phyloP scores from a whole-genome alignment of 2,329 filamentous ascomycete genomes.

The Colletotrichum orbiculare region DNA sequence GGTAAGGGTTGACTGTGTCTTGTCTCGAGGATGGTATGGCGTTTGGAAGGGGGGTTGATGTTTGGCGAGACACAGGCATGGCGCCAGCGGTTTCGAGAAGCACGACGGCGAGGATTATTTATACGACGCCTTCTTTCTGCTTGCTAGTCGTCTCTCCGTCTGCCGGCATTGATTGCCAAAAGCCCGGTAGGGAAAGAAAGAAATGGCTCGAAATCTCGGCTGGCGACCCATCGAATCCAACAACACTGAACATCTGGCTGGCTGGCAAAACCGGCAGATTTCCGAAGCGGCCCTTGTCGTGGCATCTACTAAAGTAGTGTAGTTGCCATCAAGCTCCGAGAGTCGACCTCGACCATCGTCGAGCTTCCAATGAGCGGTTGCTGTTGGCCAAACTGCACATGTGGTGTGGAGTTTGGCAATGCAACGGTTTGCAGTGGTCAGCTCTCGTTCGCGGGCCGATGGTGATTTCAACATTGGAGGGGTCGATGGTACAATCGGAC shows the following conservation, averaged over 20 bases:
- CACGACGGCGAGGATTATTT: background rate
- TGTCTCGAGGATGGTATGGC: background rate
- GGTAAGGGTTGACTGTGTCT: conserved; percentile 7
- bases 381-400: background rate
- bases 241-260: no score
- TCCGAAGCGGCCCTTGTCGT: no score
- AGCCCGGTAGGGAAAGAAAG: background rate
- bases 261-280: no score
- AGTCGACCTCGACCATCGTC: no score
- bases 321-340: no score
- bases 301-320: no score
- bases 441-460: conserved; percentile 14
- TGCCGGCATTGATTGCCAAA: background rate
- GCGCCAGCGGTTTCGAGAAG: background rate
- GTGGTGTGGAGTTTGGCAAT: background rate
- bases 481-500: conserved; percentile 21
- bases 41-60: background rate
- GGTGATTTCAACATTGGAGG: conserved; percentile 27
- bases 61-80: background rate
- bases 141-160: background rate
- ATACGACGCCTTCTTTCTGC: background rate
- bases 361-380: background rate
- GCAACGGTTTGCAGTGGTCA: background rate
- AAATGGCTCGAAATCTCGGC: background rate
- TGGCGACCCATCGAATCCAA: no score